Percentiles rank a stretch among this genome's conserved stretches.
Conservation (phyloP, 768 basidiomycete genomes). For the Cystofilobasidium capitatum region DNA sequence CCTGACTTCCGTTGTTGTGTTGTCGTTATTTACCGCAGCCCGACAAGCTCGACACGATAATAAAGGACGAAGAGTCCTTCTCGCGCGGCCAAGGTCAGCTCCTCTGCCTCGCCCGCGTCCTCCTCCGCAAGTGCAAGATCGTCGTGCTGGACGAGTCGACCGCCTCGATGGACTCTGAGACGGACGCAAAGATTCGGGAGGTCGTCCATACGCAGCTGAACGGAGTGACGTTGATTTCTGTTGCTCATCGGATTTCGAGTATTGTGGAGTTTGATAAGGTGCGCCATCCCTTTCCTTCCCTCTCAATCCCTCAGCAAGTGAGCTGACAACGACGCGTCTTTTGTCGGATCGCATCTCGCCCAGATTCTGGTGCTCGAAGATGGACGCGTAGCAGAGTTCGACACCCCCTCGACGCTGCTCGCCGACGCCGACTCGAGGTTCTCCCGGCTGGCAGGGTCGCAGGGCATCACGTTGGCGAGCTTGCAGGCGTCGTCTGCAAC, state of each 20-base stretch:
- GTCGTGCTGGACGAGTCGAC: conserved; percentile 28
- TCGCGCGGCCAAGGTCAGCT: conserved; percentile 32
- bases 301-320: neutral
- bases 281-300: neutral
- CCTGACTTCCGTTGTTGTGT: neutral
- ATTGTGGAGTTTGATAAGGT: neutral
- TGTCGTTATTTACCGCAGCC: neutral
- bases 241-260: conserved; percentile 27
- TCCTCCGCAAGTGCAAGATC: conserved; percentile 27
- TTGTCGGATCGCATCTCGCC: neutral
- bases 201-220: conserved; percentile 26
- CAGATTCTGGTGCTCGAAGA: conserved; percentile 14
- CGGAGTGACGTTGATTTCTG: conserved; percentile 25
- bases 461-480: conserved; percentile 6
- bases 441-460: neutral
- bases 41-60: conserved; percentile 28
- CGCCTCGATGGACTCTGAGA: conserved; percentile 29
- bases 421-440: neutral
- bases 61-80: conserved; percentile 28
- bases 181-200: conserved; percentile 28
- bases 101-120: conserved; percentile 30
- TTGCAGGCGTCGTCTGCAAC: too few species aligned
- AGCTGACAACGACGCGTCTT: neutral
- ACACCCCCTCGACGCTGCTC: conserved; percentile 3
- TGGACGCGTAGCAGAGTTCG: conserved; percentile 6